Evolutionary conservation across 805 yeast species (phyloP), one percentile per base, ranked within the genome.

Genomic region (Metschnikowia similis): DNA sequence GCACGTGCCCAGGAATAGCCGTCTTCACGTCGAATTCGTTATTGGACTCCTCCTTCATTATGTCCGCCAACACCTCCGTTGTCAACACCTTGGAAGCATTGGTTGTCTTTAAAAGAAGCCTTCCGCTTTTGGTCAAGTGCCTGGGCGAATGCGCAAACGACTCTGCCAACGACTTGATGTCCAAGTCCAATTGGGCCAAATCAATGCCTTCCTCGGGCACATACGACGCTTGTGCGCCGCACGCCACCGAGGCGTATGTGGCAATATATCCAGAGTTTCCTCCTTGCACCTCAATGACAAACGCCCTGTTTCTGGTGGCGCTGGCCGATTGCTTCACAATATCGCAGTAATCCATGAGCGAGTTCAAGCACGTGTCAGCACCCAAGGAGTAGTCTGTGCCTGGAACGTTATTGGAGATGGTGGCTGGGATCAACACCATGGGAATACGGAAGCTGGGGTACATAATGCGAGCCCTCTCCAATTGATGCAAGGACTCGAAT

Each of bases 1-100:
- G 94, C 31, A 87, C 91, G 63, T 87, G 95, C 21, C 95, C 94
- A 26, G 95, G 95, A 48, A 84, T 76, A 10, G 94, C 94, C 6
- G 91, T 82, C 65, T 84, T 83, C 21, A 89, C 82, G 59, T 87
- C 92, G 57, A 85, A 87, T 59, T 81, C 75, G 32, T 85, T 84
- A 17, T 77, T 70, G 29, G 84, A 79, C 53, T 82, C 83, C 56
- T 81, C 85, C 51, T 78, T 76, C 53, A 85, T 77, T 49, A 87
- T 84, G 35, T 83, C 82, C n/a, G 92, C 85, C 60, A 87, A 75
- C 28, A 83, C 76, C 47, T 84, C 81, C 1, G 91, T 81, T 10
- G 83, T 69, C 56, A 83, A 76, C n/a, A 86, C 88, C 53, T 79
- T 74, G 7, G 87, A 81, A 5, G 85, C 89, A 47, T 82, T 79